phyloP scores from a whole-genome alignment of 225 moss, liverwort and hornwort species.

The Pseudoscleropodium purum region DNA sequence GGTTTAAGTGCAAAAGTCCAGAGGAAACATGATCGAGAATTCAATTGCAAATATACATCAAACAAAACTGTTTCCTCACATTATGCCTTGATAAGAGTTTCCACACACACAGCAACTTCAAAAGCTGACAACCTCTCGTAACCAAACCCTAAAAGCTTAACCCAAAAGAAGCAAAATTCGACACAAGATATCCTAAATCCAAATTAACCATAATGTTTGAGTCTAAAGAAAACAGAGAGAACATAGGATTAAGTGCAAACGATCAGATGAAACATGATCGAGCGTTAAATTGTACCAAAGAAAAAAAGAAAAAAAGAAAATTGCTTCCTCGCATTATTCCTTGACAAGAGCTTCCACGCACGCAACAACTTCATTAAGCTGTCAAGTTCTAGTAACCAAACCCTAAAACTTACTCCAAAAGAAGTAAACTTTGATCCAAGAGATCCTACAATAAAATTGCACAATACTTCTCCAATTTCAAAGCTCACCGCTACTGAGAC shows the following conservation, averaged over 20 bases:
- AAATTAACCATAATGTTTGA: background rate
- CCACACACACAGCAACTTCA: background rate
- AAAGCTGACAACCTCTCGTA: background rate
- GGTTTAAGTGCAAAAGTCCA: background rate
- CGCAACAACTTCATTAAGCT: background rate
- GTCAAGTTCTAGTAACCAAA: background rate
- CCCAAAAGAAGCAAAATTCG: background rate
- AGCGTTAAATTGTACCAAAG: background rate
- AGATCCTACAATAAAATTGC: background rate
- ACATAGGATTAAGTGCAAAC: background rate
- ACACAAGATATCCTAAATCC: background rate
- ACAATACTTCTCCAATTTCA: background rate
- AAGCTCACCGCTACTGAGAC: constrained; percentile 1
- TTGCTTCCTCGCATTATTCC: background rate
- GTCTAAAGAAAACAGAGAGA: background rate
- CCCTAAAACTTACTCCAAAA: background rate
- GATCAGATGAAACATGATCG: background rate
- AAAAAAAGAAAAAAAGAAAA: background rate
- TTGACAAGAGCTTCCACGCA: background rate
- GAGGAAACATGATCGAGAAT: background rate
- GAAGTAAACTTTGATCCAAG: background rate
- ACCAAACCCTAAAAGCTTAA: background rate
- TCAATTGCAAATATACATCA: background rate
- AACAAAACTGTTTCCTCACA: background rate
- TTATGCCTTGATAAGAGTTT: background rate